phyloP scores from a whole-genome alignment of 768 basidiomycete species.

The Mycena belliarum region DNA sequence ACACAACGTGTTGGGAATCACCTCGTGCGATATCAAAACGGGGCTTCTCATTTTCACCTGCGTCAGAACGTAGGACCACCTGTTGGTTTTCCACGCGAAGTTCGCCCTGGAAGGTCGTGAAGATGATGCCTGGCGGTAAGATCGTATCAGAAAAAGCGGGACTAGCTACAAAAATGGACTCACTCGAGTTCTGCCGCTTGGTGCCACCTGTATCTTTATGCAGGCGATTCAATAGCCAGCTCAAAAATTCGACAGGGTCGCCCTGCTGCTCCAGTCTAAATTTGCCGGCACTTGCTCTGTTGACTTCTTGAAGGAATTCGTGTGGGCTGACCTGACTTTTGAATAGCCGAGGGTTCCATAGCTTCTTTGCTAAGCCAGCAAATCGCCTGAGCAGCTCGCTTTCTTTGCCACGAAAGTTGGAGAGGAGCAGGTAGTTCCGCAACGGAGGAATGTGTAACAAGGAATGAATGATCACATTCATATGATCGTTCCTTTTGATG shows the following conservation, averaged over 20 bases:
- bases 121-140: slow-evolving; percentile 72
- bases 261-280: slow-evolving; percentile 94
- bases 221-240: slow-evolving; percentile 92
- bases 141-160: slow-evolving; percentile 24
- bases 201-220: slow-evolving; percentile 94
- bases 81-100: slow-evolving; percentile 92
- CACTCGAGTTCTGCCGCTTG: slow-evolving; percentile 90
- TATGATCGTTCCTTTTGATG: slow-evolving; percentile 95
- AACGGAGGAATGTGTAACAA: slow-evolving; percentile 89
- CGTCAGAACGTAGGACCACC: slow-evolving; percentile 80
- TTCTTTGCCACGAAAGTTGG: slow-evolving; percentile 70
- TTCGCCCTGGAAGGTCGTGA: slow-evolving; percentile 92
- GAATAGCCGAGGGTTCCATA: slow-evolving; percentile 96
- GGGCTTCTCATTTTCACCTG: slow-evolving; percentile 76
- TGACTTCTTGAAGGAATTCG: slow-evolving; percentile 97
- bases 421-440: slow-evolving; percentile 83
- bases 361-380: slow-evolving; percentile 82
- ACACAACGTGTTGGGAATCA: slow-evolving; percentile 35
- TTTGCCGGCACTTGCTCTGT: slow-evolving; percentile 83
- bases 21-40: slow-evolving; percentile 95
- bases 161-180: slow-evolving; percentile 30
- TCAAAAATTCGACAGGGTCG: slow-evolving; percentile 93
- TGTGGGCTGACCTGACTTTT: slow-evolving; percentile 99
- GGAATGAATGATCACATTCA: slow-evolving; percentile 95
- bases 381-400: slow-evolving; percentile 89